These are phyloP conservation scores for Solanum paucissectum DNA, from an alignment of 257 asterid genomes.

Conservation along the genomic window DNA sequence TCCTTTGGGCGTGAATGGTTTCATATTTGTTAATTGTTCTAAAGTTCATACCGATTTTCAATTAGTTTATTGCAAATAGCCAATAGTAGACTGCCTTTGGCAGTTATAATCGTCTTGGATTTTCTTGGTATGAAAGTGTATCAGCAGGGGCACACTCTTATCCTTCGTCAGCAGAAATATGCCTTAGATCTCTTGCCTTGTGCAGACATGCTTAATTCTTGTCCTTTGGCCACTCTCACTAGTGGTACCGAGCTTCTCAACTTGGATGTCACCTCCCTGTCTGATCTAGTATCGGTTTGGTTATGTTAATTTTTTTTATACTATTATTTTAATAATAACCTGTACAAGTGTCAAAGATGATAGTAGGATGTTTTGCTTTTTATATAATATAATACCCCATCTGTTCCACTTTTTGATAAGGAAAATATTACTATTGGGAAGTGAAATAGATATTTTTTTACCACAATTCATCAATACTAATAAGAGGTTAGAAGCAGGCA, in stretches of 20 bases:
- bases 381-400: background rate
- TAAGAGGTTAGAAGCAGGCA: background rate
- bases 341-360: background rate
- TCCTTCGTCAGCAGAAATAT: background rate
- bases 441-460: background rate
- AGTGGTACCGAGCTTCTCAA: background rate
- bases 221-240: background rate
- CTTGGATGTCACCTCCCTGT: background rate
- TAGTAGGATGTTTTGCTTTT: background rate
- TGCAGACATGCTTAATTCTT: background rate
- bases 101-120: background rate
- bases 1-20: background rate
- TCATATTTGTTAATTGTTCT: background rate
- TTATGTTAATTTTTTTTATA: background rate
- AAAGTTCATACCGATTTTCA: background rate
- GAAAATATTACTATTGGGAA: background rate
- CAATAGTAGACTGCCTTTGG: background rate
- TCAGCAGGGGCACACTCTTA: background rate
- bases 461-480: background rate
- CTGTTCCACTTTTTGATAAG: background rate
- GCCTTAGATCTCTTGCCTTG: background rate
- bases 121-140: background rate
- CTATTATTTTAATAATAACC: background rate
- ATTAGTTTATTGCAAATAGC: background rate
- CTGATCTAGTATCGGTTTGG: background rate